phyloP scores from a whole-genome alignment of 2,329 filamentous ascomycete genomes.

The Diaporthe humulicola region DNA sequence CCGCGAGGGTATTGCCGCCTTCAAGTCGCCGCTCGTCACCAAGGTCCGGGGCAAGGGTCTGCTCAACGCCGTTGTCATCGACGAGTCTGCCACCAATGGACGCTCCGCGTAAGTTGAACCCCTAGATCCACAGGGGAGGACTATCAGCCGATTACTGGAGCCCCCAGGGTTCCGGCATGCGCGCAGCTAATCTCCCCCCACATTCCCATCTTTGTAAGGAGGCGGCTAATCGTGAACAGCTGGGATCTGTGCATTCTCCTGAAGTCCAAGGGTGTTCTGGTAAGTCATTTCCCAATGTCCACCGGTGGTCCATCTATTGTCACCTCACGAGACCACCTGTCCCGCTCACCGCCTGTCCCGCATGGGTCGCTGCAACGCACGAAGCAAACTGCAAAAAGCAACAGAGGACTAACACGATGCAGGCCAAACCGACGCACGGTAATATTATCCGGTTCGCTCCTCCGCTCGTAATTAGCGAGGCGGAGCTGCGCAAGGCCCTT shows the following conservation, averaged over 20 bases:
- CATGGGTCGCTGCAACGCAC: constrained; percentile 36
- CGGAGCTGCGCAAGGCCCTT: constrained; percentile 83
- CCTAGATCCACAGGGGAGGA: neutral
- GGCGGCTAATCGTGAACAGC: constrained; percentile 8
- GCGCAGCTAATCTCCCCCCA: neutral
- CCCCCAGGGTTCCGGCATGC: neutral
- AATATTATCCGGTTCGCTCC: constrained; percentile 99
- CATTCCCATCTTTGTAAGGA: neutral
- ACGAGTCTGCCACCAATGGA: constrained; percentile 87
- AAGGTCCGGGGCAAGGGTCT: constrained; percentile 91
- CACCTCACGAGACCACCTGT: constrained; percentile 24
- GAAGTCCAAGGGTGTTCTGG: constrained; percentile 94
- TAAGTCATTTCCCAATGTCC: constrained; percentile 60
- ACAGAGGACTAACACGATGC: constrained; percentile 44
- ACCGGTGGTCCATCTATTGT: neutral
- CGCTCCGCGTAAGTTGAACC: constrained; percentile 72
- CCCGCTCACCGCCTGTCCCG: constrained; percentile 35
- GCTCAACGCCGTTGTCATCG: constrained; percentile 95
- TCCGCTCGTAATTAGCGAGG: constrained; percentile 92
- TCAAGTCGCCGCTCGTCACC: constrained; percentile 86
- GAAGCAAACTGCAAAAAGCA: constrained; percentile 28
- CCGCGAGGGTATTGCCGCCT: constrained; percentile 79
- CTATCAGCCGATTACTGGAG: neutral
- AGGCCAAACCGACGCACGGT: constrained; percentile 98
- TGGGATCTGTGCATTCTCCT: constrained; percentile 98